Evolutionary conservation across 768 basidiomycete species (phyloP).

Genomic region (Imleria badia): DNA sequence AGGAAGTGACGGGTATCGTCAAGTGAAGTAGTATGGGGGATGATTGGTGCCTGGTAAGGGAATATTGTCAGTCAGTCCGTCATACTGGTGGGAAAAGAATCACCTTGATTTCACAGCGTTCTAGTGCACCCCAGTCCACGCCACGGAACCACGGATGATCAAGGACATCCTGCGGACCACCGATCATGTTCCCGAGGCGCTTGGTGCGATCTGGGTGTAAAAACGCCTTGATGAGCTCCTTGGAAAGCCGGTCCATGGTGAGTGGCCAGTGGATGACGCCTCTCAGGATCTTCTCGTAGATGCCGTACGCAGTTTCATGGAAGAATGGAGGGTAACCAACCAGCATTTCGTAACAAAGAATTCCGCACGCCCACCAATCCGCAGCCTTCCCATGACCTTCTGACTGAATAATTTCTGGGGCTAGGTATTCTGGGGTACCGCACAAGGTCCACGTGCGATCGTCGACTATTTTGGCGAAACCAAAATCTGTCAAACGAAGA

Average conservation of each 20-base stretch:
- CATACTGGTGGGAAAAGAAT: conserved; percentile 25
- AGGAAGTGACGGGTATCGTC: conserved; percentile 89
- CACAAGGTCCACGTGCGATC: conserved; percentile 98
- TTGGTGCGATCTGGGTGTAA: conserved; percentile 90
- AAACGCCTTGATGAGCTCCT: conserved; percentile 84
- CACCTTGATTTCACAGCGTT: conserved; percentile 83
- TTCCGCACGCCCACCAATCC: conserved; percentile 99
- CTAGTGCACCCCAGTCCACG: conserved; percentile 88
- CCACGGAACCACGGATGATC: conserved; percentile 95
- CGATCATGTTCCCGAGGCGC: conserved; percentile 89
- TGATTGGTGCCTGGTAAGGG: conserved; percentile 71
- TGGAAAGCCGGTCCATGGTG: conserved; percentile 85
- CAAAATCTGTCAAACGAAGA: conserved; percentile 94
- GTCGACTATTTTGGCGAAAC: conserved; percentile 96
- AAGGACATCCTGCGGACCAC: conserved; percentile 88
- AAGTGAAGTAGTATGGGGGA: conserved; percentile 74
- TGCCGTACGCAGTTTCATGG: conserved; percentile 96
- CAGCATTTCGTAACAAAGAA: conserved; percentile 97
- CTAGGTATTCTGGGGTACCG: conserved; percentile 94
- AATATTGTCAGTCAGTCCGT: not conserved
- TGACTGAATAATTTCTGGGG: conserved; percentile 96
- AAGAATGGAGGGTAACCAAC: conserved; percentile 99
- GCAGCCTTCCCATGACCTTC: conserved; percentile 98
- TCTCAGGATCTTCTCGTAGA: conserved; percentile 95
- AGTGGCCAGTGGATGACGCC: conserved; percentile 90